Conservation (phyloP, 495 filamentous ascomycete genomes). For the Hypomontagnella submonticulosa region DNA sequence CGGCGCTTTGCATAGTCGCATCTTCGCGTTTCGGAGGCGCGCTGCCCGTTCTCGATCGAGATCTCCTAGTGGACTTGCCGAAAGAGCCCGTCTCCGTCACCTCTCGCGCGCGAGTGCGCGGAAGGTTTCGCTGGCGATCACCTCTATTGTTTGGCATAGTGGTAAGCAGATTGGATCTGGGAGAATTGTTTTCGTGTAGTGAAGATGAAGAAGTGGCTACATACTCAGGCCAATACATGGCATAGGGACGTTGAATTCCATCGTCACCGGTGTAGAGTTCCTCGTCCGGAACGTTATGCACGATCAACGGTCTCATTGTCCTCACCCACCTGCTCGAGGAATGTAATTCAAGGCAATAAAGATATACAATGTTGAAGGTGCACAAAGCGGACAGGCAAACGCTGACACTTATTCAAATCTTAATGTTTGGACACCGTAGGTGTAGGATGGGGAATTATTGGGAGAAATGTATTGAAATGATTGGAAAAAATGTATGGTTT, state of each 20-base stretch:
- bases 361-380: slow-evolving; percentile 5
- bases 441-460: slow-evolving; percentile 18
- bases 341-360: slow-evolving; percentile 13
- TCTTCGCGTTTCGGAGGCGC: slow-evolving; percentile 63
- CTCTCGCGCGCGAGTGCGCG: slow-evolving; percentile 52
- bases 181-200: background rate
- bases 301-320: slow-evolving; percentile 65
- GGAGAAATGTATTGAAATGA: slow-evolving; percentile 26
- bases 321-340: slow-evolving; percentile 9
- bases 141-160: slow-evolving; percentile 29
- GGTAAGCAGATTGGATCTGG: slow-evolving; percentile 31
- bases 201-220: slow-evolving; percentile 30
- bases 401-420: slow-evolving; percentile 1
- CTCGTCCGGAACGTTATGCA: slow-evolving; percentile 69
- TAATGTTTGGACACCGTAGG: slow-evolving; percentile 7
- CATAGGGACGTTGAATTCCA: slow-evolving; percentile 65
- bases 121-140: slow-evolving; percentile 45
- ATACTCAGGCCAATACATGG: slow-evolving; percentile 66
- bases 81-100: slow-evolving; percentile 65
- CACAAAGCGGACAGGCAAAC: slow-evolving; percentile 26
- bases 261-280: slow-evolving; percentile 68
- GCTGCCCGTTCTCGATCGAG: slow-evolving; percentile 61
- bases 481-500: slow-evolving; percentile 15
- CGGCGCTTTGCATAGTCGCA: slow-evolving; percentile 64
- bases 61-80: slow-evolving; percentile 65